A percentile compares a stretch with the other conserved stretches of the same genome.
Evolutionary conservation across 352 stramenopile species (phyloP).

Genomic region (Phytophthora pisi): DNA sequence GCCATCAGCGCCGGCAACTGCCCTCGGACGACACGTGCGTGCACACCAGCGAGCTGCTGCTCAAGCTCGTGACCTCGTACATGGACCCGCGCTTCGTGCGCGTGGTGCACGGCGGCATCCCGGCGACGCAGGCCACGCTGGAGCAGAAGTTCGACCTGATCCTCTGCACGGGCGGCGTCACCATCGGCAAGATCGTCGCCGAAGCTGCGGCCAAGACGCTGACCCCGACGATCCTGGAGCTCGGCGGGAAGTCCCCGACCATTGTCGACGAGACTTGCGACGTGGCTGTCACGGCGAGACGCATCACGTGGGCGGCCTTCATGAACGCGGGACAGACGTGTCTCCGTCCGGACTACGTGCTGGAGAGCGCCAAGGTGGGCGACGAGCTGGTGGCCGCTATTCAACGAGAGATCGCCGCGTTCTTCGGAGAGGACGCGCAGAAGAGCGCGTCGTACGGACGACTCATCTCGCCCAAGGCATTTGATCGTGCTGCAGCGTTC

Average conservation of each 20-base stretch:
- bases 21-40: constrained; percentile 78
- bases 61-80: constrained; percentile 58
- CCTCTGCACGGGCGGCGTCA: constrained; percentile 71
- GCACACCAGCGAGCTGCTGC: constrained; percentile 51
- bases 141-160: constrained; percentile 82
- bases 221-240: constrained; percentile 93
- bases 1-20: constrained; percentile 92
- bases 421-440: constrained; percentile 67
- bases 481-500: constrained; percentile 53
- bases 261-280: constrained; percentile 83
- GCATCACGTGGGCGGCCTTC: constrained; percentile 88
- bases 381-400: constrained; percentile 56
- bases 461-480: constrained; percentile 72
- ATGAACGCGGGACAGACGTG: constrained; percentile 95
- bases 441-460: constrained; percentile 51
- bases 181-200: constrained; percentile 89
- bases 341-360: constrained; percentile 93
- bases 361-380: constrained; percentile 81
- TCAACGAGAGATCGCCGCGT: constrained; percentile 42
- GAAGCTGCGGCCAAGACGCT: constrained; percentile 91
- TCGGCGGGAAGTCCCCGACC: constrained; percentile 92
- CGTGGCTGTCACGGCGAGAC: constrained; percentile 58
- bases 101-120: constrained; percentile 80
- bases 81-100: constrained; percentile 68
- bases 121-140: constrained; percentile 70